Evolutionary conservation across 129 eudicot genomes (phyloP), one percentile per base, ranked within the genome.

Genomic region (carrot (Daucus carota)): DNA sequence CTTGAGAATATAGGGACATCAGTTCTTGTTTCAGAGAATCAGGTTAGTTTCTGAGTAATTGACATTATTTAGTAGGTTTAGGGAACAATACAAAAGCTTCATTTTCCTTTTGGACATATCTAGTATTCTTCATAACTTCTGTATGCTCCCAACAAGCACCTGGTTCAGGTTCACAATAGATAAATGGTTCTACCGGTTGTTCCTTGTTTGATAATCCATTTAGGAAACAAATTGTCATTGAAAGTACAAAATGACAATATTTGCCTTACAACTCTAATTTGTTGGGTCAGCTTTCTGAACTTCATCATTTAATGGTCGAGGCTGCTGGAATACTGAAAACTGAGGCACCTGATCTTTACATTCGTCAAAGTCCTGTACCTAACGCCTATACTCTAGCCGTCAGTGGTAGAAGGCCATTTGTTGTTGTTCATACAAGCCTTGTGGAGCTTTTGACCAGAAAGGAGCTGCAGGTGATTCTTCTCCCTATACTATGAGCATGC

Each of bases 1-100:
- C 91, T 93, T 75, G 98, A 93, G 84, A 93, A 93, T 72, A 93
- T 93, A 32, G 97, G 93, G 81, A 91, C 98, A 42, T 93, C 98
- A 14, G 87, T 91, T 82, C 97, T 93, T 83, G 98, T 93, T 73
- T 89, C 98, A 7, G 83, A 91, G 81, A 91, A 89, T 38, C 98
- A 93, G 97, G 98, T 90, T 20, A 77, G 33, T 75, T 83, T 29
- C 41, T 33, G 48, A 41, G 24, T 81, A 50, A 31, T 72, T 18
- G 43, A 20, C 11, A 29, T 69, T 3, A 9, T 22, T 20, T 50
- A 50, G 59, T 70, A n/a, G 41, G 68, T 72, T 36, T 20, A 70
- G 11, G 13, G 11, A 15, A 26, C 50, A 12, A 15, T 71, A 60
- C 26, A 52, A 63, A 54, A 28, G 62, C 41, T 72, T 76, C 34